Evolutionary conservation across 306 rosid genomes (phyloP).

Genomic region (Dryas alaskensis): DNA sequence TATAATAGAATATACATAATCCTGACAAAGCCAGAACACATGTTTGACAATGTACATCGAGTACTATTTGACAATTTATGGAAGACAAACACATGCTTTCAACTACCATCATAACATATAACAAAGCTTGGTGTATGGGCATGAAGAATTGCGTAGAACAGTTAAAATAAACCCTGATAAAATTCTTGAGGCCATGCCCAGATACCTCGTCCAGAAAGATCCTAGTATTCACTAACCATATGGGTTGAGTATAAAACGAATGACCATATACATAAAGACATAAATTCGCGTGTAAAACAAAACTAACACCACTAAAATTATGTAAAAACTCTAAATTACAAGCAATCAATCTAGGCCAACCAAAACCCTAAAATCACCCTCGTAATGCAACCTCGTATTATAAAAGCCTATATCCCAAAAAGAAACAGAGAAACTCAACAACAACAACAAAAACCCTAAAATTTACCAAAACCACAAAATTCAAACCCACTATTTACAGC

Average conservation of each 20-base stretch:
- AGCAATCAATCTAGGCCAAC: not conserved
- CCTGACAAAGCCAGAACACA: not conserved
- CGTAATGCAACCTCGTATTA: no score
- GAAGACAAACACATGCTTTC: no score
- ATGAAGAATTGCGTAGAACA: not conserved
- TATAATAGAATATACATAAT: not conserved
- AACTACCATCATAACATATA: no score
- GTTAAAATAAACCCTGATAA: not conserved
- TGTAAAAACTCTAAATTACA: not conserved
- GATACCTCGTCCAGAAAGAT: not conserved
- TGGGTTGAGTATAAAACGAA: not conserved
- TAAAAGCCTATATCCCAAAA: not conserved
- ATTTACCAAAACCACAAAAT: not conserved
- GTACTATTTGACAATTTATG: not conserved
- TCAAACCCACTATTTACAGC: not conserved
- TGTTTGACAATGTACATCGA: not conserved
- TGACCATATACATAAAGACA: not conserved
- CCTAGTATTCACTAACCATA: not conserved
- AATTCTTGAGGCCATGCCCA: not conserved
- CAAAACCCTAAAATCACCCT: slow-evolving; percentile 2
- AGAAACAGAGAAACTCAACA: not conserved
- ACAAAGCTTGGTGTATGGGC: no score
- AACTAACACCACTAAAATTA: not conserved
- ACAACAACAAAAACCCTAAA: not conserved
- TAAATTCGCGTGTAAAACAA: not conserved